Evolutionary conservation across 257 asterid genomes (phyloP).

Genomic region (Leptodermis oblonga): DNA sequence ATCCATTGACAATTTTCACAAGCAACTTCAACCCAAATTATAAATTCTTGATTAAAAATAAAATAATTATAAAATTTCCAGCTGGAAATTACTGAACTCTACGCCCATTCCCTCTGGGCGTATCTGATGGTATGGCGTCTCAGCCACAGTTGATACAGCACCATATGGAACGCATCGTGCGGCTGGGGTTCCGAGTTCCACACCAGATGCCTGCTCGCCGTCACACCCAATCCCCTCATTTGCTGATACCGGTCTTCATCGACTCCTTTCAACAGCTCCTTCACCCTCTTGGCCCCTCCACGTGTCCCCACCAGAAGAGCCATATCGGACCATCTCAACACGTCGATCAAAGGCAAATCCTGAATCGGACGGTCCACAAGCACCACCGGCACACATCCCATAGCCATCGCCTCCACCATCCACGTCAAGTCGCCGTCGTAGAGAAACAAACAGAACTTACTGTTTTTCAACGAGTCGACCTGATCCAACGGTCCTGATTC

Average conservation of each 20-base stretch:
- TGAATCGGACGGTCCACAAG: slow-evolving; percentile 76
- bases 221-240: slow-evolving; percentile 51
- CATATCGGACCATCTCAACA: slow-evolving; percentile 68
- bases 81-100: neutral
- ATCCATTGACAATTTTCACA: neutral
- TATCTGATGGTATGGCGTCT: slow-evolving; percentile 82
- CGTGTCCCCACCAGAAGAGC: slow-evolving; percentile 43
- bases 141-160: slow-evolving; percentile 84
- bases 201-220: slow-evolving; percentile 67
- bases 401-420: slow-evolving; percentile 59
- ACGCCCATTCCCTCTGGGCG: slow-evolving; percentile 42
- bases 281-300: slow-evolving; percentile 53
- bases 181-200: slow-evolving; percentile 75
- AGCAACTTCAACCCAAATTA: neutral
- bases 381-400: slow-evolving; percentile 85
- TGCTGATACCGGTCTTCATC: slow-evolving; percentile 39
- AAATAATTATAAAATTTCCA: too few relatives aligned
- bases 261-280: slow-evolving; percentile 43
- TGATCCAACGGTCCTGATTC: slow-evolving; percentile 32
- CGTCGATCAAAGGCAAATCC: slow-evolving; percentile 83
- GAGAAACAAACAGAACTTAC: slow-evolving; percentile 69
- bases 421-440: slow-evolving; percentile 40
- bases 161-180: slow-evolving; percentile 79
- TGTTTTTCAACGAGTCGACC: slow-evolving; percentile 18
- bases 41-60: too few relatives aligned